These are phyloP conservation scores for Aspergillus sclerotioniger DNA, from an alignment of 495 filamentous ascomycete genomes.

Conservation along the genomic window DNA sequence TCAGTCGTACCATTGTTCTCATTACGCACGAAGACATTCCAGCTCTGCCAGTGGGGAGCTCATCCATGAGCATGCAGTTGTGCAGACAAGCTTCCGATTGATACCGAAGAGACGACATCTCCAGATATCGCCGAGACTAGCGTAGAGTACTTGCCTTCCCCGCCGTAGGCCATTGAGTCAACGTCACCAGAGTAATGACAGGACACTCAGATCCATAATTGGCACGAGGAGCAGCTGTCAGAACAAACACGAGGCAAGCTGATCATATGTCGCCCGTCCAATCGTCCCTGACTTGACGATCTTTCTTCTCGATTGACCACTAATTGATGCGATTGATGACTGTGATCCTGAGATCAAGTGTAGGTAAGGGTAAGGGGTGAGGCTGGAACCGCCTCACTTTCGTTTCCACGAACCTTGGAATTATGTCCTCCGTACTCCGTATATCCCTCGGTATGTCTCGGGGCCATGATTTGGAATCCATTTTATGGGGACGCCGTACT, in stretches of 20 bases:
- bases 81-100: background rate
- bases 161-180: background rate
- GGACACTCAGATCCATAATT: conserved; percentile 3
- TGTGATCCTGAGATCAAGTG: background rate
- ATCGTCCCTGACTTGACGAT: background rate
- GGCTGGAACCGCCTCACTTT: conserved; percentile 10
- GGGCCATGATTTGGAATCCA: background rate
- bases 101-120: background rate
- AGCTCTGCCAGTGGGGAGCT: background rate
- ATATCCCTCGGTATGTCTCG: background rate
- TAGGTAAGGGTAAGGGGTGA: background rate
- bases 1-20: background rate
- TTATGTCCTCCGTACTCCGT: too few species aligned
- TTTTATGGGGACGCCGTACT: background rate
- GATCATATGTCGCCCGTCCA: background rate
- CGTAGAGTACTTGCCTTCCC: background rate
- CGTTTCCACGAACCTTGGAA: background rate
- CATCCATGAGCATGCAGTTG: background rate
- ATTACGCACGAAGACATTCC: background rate
- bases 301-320: background rate
- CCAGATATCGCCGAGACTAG: background rate
- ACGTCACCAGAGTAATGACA: background rate
- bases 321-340: background rate
- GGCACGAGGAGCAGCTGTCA: background rate
- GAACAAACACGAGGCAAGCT: background rate